A percentile compares a stretch with the other conserved stretches of the same genome.
Conservation (phyloP, 352 stramenopile genomes). For the Peronosclerospora sorghi region DNA sequence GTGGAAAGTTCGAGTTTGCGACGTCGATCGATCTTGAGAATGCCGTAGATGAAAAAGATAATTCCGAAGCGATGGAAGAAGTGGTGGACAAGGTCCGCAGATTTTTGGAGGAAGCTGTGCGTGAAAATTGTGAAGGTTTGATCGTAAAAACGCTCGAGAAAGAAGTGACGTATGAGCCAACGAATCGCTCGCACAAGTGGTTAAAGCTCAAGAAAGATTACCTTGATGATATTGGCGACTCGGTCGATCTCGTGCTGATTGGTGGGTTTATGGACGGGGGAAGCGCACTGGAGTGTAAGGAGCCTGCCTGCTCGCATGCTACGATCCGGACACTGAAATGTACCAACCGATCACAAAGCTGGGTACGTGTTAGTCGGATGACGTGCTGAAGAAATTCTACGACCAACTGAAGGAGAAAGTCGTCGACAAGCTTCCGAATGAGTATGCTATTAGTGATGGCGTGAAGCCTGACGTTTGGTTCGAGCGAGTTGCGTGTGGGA, state of each 20-base stretch:
- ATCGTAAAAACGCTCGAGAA: conserved; percentile 99
- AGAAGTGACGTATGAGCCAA: conserved; percentile 95
- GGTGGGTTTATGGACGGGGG: conserved; percentile 68
- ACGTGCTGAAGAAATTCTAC: no score
- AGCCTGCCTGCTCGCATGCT: no score
- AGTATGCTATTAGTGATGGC: no score
- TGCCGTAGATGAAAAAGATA: conserved; percentile 65
- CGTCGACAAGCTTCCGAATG: no score
- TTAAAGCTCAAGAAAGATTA: conserved; percentile 99
- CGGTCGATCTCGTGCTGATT: conserved; percentile 96
- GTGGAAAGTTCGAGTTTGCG: conserved; percentile 93
- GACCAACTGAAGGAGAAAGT: no score
- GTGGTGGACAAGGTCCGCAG: conserved; percentile 69
- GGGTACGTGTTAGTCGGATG: no score
- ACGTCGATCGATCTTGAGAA: conserved; percentile 84
- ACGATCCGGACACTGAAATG: no score
- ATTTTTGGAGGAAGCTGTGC: conserved; percentile 93
- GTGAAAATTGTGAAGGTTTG: conserved; percentile 92
- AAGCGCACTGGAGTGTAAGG: no score
- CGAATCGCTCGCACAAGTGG: conserved; percentile 97
- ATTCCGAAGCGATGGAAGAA: conserved; percentile 81
- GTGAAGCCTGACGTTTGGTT: no score
- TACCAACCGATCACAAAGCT: no score
- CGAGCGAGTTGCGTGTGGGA: no score
- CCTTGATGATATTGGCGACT: conserved; percentile 95